phyloP scores from a whole-genome alignment of 2,329 filamentous ascomycete genomes.

The Dichotomopilus funicola region DNA sequence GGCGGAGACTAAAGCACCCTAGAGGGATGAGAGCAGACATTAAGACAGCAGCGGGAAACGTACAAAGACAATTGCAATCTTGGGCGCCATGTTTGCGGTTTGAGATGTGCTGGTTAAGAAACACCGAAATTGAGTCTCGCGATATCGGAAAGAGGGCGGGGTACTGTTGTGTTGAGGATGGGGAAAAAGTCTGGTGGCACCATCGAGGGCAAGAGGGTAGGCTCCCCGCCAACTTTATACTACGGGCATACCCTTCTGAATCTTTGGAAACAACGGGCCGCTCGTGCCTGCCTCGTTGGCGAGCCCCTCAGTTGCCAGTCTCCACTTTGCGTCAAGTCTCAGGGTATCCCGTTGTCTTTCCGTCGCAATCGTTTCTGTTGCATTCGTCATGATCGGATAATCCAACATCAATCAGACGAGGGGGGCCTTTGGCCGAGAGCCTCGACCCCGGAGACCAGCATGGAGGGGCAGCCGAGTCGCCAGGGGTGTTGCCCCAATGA shows the following conservation, averaged over 20 bases:
- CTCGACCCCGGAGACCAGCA: constrained; percentile 2
- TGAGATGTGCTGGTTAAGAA: not conserved
- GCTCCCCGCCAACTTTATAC: constrained; percentile 1
- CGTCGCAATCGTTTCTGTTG: not conserved
- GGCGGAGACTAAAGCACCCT: too few relatives aligned
- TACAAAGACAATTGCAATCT: constrained; percentile 86
- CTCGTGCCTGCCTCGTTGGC: not conserved
- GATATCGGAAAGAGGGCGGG: not conserved
- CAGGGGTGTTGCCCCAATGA: not conserved
- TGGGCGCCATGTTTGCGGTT: constrained; percentile 67
- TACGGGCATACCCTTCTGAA: not conserved
- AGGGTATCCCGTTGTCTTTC: not conserved
- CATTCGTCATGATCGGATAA: constrained; percentile 27
- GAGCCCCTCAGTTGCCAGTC: not conserved
- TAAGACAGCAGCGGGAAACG: constrained; percentile 31
- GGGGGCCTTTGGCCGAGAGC: not conserved
- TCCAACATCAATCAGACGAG: constrained; percentile 15
- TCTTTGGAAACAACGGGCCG: not conserved
- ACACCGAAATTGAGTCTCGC: not conserved
- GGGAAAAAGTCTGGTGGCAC: not conserved
- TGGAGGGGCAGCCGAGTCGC: constrained; percentile 2
- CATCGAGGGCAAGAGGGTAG: not conserved
- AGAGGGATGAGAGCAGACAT: not conserved
- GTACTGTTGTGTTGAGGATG: not conserved
- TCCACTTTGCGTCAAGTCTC: too few relatives aligned